These are phyloP conservation scores for Blastomyces emzantsi DNA, from an alignment of 2,329 filamentous ascomycete species.

Conservation along the genomic window DNA sequence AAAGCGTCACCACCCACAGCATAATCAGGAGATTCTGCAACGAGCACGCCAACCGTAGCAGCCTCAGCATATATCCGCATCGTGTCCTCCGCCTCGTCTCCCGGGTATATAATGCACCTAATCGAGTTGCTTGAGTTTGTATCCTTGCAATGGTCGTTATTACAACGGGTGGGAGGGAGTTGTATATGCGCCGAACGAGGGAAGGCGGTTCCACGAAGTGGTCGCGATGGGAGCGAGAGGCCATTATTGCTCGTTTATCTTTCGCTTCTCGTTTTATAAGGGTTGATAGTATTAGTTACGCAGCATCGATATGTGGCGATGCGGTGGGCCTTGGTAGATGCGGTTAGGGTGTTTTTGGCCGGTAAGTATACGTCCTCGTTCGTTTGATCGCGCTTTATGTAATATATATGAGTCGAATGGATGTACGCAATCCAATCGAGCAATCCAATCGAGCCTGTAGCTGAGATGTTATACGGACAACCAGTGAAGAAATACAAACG, in stretches of 20 bases:
- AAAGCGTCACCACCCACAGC: conserved; percentile 66
- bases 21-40: conserved; percentile 58
- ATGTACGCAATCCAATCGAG: background rate
- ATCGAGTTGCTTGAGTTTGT: background rate
- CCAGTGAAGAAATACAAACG: background rate
- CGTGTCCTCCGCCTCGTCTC: conserved; percentile 16
- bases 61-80: conserved; percentile 13
- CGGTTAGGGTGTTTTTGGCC: background rate
- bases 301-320: background rate
- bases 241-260: background rate
- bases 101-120: conserved; percentile 13
- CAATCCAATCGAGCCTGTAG: background rate
- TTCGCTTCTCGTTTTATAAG: background rate
- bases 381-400: background rate
- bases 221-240: conserved; percentile 10
- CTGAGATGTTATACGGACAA: background rate
- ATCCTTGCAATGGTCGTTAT: conserved; percentile 2
- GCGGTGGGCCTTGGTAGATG: background rate
- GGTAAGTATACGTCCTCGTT: background rate
- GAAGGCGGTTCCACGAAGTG: conserved; percentile 16
- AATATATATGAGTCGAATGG: background rate
- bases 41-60: conserved; percentile 21
- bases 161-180: conserved; percentile 3
- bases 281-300: background rate
- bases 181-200: conserved; percentile 7